phyloP scores from a whole-genome alignment of 495 filamentous ascomycete genomes.

The Daldinia grandis region DNA sequence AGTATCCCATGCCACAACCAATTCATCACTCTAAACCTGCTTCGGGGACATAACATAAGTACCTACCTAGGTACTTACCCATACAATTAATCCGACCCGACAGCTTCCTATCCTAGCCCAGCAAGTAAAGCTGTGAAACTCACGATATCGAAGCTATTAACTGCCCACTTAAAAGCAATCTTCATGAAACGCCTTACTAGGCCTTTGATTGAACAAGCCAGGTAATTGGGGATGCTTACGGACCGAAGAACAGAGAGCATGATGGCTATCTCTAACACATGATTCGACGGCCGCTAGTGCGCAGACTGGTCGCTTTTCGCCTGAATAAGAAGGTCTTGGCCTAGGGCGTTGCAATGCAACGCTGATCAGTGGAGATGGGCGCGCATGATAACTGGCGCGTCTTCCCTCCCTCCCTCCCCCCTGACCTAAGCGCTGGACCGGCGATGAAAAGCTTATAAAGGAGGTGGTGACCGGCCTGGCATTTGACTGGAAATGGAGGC shows the following conservation, averaged over 20 bases:
- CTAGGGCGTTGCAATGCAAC: slow-evolving; percentile 6
- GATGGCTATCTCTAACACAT: slow-evolving; percentile 11
- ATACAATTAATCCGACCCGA: slow-evolving; percentile 2
- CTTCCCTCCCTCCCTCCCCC: no score
- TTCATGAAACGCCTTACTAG: slow-evolving; percentile 5
- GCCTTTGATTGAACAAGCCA: slow-evolving; percentile 19
- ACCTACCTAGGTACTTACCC: no score
- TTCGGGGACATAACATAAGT: no score
- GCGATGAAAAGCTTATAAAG: slow-evolving; percentile 13
- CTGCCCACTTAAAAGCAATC: slow-evolving; percentile 15
- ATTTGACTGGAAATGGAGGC: not conserved
- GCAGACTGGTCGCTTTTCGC: slow-evolving; percentile 14
- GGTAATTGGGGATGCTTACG: slow-evolving; percentile 9
- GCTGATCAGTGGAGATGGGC: slow-evolving; percentile 22
- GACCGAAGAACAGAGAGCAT: slow-evolving; percentile 1
- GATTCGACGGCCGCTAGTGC: slow-evolving; percentile 25
- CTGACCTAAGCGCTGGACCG: slow-evolving; percentile 9
- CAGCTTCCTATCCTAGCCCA: slow-evolving; percentile 16
- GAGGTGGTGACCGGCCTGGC: not conserved
- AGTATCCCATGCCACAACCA: not conserved
- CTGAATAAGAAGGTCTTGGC: slow-evolving; percentile 28
- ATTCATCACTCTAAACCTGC: not conserved
- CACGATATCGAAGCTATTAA: slow-evolving; percentile 2
- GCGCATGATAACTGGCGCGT: slow-evolving; percentile 17
- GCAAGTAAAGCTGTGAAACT: slow-evolving; percentile 15